Base-by-base conservation (phyloP, 2,329 filamentous ascomycete species). In the Alternaria novae-zelandiae region DNA sequence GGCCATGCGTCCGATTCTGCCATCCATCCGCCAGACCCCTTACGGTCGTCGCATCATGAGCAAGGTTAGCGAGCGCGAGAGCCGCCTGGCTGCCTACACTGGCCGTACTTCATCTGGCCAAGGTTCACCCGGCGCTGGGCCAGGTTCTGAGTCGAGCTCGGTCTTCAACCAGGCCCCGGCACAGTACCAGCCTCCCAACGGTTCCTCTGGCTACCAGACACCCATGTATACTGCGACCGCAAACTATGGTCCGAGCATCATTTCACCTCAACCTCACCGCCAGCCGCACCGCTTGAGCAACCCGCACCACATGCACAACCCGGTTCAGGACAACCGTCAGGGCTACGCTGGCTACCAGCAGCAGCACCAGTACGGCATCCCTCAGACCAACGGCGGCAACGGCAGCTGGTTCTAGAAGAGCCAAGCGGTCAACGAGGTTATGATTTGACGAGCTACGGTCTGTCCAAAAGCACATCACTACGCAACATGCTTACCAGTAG, bases 41-140 rank as follows among this genome's bases (percentile, higher is more conserved):
- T 96, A 98, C 78, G 96, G 96, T 57, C 94, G 96, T 70, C 93
- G 96, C 66, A 96, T 98, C 74, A 90, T 92, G 77, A 91, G 91
- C 78, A 98, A 98, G 86, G 91, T 99, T 61, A 82, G 85, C 73
- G 86, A 86, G 56, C 82, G 83, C 49, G 87, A 89, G 69, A 70
- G 70, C 62, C 77, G 77, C 26, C 70, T 80, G 23, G 69, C 72
- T 32, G 70, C 73, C 13, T 78, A 68, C 63, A 74, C 74, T 21
- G 75, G 76, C 26, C 77, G 74, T 36, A 53, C 61, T 46, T 57
- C 67, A 47, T 71, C 71, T 20, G 68, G 68, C 8, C 66, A 69
- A 25, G 72, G 63, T 13, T 79, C 78, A 12, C 77, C 78, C 13
- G 72, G 74, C 60, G 68, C 65, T 11, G 67, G 68, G 21, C 75